A percentile compares a stretch with the other conserved stretches of the same genome.
Evolutionary conservation across 495 filamentous ascomycete species (phyloP).

Genomic region (Podospora anserina): DNA sequence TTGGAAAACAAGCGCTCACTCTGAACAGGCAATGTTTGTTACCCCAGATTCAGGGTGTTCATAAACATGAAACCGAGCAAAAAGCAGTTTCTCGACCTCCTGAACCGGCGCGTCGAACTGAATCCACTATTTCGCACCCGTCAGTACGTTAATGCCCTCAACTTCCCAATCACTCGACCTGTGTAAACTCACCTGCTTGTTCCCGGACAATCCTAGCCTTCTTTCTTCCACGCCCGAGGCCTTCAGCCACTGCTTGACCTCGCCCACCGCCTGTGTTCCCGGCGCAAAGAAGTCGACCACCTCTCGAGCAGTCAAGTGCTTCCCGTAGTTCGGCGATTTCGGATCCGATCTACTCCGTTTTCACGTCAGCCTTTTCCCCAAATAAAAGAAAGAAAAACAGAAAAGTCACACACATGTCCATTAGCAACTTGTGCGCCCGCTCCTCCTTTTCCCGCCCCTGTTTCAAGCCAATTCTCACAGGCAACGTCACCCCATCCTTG

Average conservation of each 20-base stretch:
- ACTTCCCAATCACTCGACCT: conserved; percentile 7
- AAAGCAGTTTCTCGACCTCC: conserved; percentile 55
- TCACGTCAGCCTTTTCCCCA: not conserved
- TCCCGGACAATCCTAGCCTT: conserved; percentile 24
- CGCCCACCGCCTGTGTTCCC: conserved; percentile 37
- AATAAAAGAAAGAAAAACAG: not conserved
- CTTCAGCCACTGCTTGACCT: conserved; percentile 50
- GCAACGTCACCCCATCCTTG: conserved; percentile 27
- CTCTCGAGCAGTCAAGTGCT: conserved; percentile 49
- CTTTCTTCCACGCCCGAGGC: conserved; percentile 45
- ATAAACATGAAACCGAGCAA: conserved; percentile 54
- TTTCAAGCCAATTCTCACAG: conserved; percentile 35
- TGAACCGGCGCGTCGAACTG: conserved; percentile 53
- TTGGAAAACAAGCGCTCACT: conserved; percentile 11
- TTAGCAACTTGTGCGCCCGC: conserved; percentile 29
- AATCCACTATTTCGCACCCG: conserved; percentile 34
- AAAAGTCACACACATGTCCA: conserved; percentile 31
- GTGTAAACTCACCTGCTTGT: conserved; percentile 32
- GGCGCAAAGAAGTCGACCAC: conserved; percentile 55
- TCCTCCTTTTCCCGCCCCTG: conserved; percentile 34
- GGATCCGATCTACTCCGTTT: conserved; percentile 64
- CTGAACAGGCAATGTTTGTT: conserved; percentile 32
- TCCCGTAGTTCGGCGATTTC: conserved; percentile 54
- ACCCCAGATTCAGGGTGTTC: conserved; percentile 38
- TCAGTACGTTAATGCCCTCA: conserved; percentile 3